phyloP scores from a whole-genome alignment of 768 basidiomycete genomes.

The Leccinum variicolor region DNA sequence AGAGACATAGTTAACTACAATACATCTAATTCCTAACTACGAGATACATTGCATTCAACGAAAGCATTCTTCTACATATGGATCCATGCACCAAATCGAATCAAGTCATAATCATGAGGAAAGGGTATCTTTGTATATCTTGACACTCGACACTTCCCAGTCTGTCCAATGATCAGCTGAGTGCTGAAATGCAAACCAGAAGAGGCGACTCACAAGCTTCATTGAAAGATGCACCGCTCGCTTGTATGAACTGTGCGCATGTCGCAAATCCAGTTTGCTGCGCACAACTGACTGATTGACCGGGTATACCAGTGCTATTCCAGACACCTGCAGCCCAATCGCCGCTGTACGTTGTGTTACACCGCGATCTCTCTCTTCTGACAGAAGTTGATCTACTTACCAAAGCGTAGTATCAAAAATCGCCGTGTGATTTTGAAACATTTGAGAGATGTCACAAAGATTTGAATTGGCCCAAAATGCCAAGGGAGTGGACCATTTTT shows the following conservation, averaged over 20 bases:
- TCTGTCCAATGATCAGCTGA: constrained; percentile 40
- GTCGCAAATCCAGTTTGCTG: constrained; percentile 76
- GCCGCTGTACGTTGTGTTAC: constrained; percentile 46
- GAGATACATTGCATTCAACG: constrained; percentile 13
- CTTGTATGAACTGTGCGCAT: constrained; percentile 74
- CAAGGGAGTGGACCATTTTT: constrained; percentile 70
- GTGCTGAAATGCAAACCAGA: not conserved
- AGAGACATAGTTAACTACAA: constrained; percentile 11
- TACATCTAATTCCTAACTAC: constrained; percentile 20
- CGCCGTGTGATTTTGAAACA: constrained; percentile 71
- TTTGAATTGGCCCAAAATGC: constrained; percentile 73
- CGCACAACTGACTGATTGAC: constrained; percentile 85
- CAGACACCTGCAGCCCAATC: constrained; percentile 90
- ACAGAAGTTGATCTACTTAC: constrained; percentile 33
- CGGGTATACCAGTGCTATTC: constrained; percentile 67
- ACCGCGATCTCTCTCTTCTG: constrained; percentile 1
- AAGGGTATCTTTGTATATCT: constrained; percentile 57
- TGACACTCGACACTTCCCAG: constrained; percentile 78
- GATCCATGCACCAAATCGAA: constrained; percentile 5
- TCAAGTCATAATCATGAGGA: constrained; percentile 11
- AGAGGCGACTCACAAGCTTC: constrained; percentile 68
- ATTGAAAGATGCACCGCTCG: constrained; percentile 63
- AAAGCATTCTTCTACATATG: constrained; percentile 9
- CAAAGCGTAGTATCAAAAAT: constrained; percentile 89
- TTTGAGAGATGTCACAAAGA: constrained; percentile 71